Conservation (phyloP, 306 rosid species). For the Quercus parvula region DNA sequence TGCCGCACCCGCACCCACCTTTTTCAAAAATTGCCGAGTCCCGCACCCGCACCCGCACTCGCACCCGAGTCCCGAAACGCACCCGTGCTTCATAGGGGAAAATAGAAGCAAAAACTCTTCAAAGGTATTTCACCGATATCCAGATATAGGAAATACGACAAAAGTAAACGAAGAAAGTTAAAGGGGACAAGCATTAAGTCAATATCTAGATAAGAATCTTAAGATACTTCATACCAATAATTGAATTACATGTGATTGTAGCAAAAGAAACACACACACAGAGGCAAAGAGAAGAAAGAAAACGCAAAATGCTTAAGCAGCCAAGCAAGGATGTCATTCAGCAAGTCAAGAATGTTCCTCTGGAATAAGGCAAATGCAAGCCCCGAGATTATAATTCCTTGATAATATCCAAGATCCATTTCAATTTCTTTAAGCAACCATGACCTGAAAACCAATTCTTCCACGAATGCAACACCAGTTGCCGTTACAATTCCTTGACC, state of each 20-base stretch:
- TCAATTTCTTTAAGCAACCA: slow-evolving; percentile 95
- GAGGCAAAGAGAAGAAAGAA: background rate
- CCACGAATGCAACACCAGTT: slow-evolving; percentile 67
- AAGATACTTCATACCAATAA: background rate
- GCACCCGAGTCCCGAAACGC: no score
- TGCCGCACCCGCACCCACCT: no score
- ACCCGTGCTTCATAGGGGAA: no score
- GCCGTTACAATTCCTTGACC: slow-evolving; percentile 70
- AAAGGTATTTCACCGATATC: background rate
- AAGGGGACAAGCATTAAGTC: background rate
- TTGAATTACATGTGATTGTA: background rate
- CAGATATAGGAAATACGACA: background rate
- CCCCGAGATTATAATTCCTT: slow-evolving; percentile 74
- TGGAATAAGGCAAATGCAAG: slow-evolving; percentile 71
- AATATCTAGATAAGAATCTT: slow-evolving; percentile 1
- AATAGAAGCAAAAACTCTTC: background rate
- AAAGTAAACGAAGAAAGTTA: background rate
- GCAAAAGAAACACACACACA: background rate
- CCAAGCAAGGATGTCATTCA: background rate
- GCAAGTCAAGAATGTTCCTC: slow-evolving; percentile 48
- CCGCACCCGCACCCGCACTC: no score
- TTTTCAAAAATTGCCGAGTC: no score
- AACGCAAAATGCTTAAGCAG: background rate
- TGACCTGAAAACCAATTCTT: slow-evolving; percentile 90
- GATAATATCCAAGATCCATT: slow-evolving; percentile 75